Evolutionary conservation across 2,329 filamentous ascomycete genomes (phyloP).

Genomic region (Pleomassaria siparia): DNA sequence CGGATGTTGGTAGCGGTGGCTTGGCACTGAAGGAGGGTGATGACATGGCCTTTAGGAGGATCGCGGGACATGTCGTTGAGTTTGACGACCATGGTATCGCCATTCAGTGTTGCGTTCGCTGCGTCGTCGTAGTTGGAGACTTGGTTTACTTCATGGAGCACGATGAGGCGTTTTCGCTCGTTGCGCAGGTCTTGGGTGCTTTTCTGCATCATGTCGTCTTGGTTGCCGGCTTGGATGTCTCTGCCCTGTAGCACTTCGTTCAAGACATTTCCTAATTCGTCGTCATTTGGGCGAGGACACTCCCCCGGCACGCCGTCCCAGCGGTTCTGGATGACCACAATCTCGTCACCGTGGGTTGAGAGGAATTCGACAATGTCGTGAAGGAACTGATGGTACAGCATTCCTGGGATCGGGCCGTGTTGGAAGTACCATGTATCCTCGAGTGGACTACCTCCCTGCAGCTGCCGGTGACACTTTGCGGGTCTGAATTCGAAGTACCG

Average conservation of each 20-base stretch:
- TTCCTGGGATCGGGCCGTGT: conserved; percentile 54
- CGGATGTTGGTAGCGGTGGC: conserved; percentile 55
- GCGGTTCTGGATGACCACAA: conserved; percentile 53
- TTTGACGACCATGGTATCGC: conserved; percentile 31
- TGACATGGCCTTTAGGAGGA: conserved; percentile 21
- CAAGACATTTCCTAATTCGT: conserved; percentile 46
- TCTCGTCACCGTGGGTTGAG: conserved; percentile 45
- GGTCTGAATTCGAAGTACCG: conserved; percentile 58
- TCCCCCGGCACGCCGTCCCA: conserved; percentile 55
- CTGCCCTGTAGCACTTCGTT: conserved; percentile 29
- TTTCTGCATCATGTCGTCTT: conserved; percentile 30
- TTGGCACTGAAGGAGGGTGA: conserved; percentile 49
- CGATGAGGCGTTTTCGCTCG: conserved; percentile 28
- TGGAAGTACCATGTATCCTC: conserved; percentile 55
- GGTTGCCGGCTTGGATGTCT: conserved; percentile 21
- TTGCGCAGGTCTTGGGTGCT: conserved; percentile 28
- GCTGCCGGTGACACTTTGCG: conserved; percentile 48
- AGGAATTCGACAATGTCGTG: conserved; percentile 47
- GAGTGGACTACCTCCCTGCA: conserved; percentile 41
- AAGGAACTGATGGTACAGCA: conserved; percentile 51
- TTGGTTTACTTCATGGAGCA: conserved; percentile 25
- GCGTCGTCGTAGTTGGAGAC: conserved; percentile 38
- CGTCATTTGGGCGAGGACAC: conserved; percentile 46
- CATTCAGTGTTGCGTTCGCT: conserved; percentile 34
- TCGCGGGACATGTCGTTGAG: conserved; percentile 21